Percentiles rank a stretch among this genome's conserved stretches.
phyloP scores from a whole-genome alignment of 2,329 filamentous ascomycete genomes.

The Escovopsis sp. region DNA sequence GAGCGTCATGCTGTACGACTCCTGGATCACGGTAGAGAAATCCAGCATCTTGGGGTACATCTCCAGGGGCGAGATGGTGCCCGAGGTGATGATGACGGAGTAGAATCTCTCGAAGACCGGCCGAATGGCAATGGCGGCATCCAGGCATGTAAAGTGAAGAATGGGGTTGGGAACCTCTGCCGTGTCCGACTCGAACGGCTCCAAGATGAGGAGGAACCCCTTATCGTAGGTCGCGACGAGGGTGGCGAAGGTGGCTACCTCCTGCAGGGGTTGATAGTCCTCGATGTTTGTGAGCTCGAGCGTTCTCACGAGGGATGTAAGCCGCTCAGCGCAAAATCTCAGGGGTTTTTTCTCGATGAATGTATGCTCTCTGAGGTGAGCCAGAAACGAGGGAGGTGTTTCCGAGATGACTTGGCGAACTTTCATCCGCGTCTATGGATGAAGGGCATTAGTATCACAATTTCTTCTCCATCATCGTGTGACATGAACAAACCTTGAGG shows the following conservation, averaged over 20 bases:
- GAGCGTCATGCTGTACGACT: conserved; percentile 95
- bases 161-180: conserved; percentile 93
- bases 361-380: conserved; percentile 85
- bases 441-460: not conserved
- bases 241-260: conserved; percentile 95
- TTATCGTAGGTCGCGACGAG: conserved; percentile 94
- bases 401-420: conserved; percentile 95
- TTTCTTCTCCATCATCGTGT: no score
- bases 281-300: conserved; percentile 95
- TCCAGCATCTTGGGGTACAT: conserved; percentile 99
- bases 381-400: conserved; percentile 84
- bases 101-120: conserved; percentile 95
- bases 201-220: conserved; percentile 89
- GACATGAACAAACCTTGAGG: conserved; percentile 43
- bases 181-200: conserved; percentile 90
- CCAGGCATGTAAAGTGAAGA: conserved; percentile 92
- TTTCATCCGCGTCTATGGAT: conserved; percentile 78
- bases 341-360: conserved; percentile 96
- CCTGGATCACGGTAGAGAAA: conserved; percentile 82
- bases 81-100: conserved; percentile 96
- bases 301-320: conserved; percentile 88
- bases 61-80: conserved; percentile 89
- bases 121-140: conserved; percentile 95
- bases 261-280: conserved; percentile 91
- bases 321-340: conserved; percentile 82